These are phyloP conservation scores for Blumeriella jaapii DNA, from an alignment of 2,329 filamentous ascomycete species.

Conservation along the genomic window DNA sequence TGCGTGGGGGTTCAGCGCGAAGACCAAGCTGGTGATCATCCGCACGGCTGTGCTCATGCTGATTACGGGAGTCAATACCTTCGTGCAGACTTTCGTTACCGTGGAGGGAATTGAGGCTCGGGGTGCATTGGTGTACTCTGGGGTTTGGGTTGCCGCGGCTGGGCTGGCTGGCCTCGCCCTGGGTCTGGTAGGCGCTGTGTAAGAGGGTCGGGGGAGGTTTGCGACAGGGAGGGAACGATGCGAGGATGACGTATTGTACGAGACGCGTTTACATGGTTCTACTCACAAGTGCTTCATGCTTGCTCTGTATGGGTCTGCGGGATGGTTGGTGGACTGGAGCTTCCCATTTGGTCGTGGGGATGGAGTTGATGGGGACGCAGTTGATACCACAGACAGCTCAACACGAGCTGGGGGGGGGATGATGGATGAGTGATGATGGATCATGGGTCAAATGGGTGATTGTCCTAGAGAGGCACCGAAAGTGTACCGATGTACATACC, in stretches of 20 bases:
- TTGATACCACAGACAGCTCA: too few relatives aligned
- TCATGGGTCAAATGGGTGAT: too few relatives aligned
- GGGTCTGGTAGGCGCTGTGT: slow-evolving; percentile 39
- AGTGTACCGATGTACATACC: too few relatives aligned
- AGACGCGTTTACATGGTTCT: slow-evolving; percentile 1
- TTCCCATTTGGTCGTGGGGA: slow-evolving; percentile 2
- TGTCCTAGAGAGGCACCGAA: too few relatives aligned
- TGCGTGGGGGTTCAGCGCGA: slow-evolving; percentile 54
- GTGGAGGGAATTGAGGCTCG: slow-evolving; percentile 57
- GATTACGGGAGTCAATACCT: slow-evolving; percentile 46
- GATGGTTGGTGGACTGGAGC: neutral
- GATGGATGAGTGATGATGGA: too few relatives aligned
- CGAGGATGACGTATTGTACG: slow-evolving; percentile 3
- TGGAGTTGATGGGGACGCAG: slow-evolving; percentile 4
- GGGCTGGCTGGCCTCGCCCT: slow-evolving; percentile 45
- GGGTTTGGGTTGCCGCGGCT: slow-evolving; percentile 60
- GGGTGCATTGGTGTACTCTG: slow-evolving; percentile 63
- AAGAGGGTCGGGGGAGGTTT: neutral
- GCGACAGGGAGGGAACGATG: neutral
- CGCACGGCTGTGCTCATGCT: slow-evolving; percentile 50
- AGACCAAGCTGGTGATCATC: slow-evolving; percentile 50
- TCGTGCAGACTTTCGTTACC: slow-evolving; percentile 53
- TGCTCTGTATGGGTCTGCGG: neutral
- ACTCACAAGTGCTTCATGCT: neutral
- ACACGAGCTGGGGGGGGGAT: too few relatives aligned